Conservation (phyloP, 805 yeast species). For the Scheffersomyces spartinae region DNA sequence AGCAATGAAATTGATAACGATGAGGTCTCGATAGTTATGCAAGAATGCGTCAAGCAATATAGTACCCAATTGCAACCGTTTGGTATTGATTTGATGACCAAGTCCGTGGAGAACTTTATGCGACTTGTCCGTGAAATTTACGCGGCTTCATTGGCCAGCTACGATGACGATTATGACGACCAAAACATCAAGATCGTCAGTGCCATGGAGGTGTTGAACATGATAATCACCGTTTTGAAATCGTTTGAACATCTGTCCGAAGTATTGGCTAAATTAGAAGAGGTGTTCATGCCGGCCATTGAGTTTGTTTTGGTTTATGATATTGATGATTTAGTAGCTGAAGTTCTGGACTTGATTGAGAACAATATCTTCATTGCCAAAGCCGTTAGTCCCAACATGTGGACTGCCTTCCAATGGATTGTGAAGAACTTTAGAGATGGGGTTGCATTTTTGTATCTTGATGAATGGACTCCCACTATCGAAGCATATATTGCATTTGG, state of each 20-base stretch:
- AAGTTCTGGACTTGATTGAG: slow-evolving; percentile 59
- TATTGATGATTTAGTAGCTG: slow-evolving; percentile 64
- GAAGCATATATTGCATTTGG: slow-evolving; percentile 58
- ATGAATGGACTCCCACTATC: slow-evolving; percentile 63
- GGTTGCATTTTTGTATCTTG: slow-evolving; percentile 54
- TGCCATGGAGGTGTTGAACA: slow-evolving; percentile 69
- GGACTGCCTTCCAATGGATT: slow-evolving; percentile 55
- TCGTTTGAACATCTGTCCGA: slow-evolving; percentile 75
- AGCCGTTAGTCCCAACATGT: slow-evolving; percentile 49
- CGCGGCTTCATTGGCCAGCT: slow-evolving; percentile 38
- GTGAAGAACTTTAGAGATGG: slow-evolving; percentile 21
- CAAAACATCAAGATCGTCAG: slow-evolving; percentile 67
- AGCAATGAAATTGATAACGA: slow-evolving; percentile 82
- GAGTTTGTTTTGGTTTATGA: slow-evolving; percentile 53
- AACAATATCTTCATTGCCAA: slow-evolving; percentile 9
- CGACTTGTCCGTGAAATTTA: slow-evolving; percentile 56
- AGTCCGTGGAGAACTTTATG: slow-evolving; percentile 64
- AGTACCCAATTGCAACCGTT: slow-evolving; percentile 56
- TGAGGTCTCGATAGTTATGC: slow-evolving; percentile 81
- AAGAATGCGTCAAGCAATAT: slow-evolving; percentile 85
- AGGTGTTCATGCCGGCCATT: slow-evolving; percentile 57
- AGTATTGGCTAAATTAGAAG: slow-evolving; percentile 52
- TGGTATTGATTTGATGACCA: slow-evolving; percentile 31
- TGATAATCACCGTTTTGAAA: slow-evolving; percentile 69
- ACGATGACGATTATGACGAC: slow-evolving; percentile 18